A percentile compares a stretch with the other conserved stretches of the same genome.
phyloP scores from a whole-genome alignment of 306 rosid species.

The Lathyrus aphaca region DNA sequence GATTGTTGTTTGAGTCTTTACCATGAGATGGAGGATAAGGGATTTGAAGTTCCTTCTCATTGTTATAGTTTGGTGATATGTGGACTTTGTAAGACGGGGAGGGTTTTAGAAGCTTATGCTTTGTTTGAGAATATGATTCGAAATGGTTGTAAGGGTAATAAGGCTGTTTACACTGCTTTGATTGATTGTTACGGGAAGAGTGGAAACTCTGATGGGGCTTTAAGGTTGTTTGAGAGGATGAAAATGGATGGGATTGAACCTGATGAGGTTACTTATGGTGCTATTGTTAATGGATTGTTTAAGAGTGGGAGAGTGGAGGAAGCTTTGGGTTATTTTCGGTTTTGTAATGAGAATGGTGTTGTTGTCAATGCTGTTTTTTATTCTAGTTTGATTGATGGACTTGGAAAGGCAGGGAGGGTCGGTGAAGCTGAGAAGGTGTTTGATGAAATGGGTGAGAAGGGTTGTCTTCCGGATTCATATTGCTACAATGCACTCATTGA shows the following conservation, averaged over 20 bases:
- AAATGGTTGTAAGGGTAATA: constrained; percentile 64
- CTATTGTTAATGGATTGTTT: constrained; percentile 77
- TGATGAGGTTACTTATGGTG: constrained; percentile 85
- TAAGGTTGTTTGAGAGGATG: constrained; percentile 74
- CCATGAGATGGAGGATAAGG: constrained; percentile 78
- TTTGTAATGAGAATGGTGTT: constrained; percentile 57
- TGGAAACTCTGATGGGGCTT: constrained; percentile 65
- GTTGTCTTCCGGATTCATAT: constrained; percentile 70
- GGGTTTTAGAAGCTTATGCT: constrained; percentile 62
- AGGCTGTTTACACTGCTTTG: constrained; percentile 72
- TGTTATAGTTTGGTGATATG: constrained; percentile 68
- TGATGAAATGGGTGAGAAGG: constrained; percentile 68
- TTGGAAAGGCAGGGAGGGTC: constrained; percentile 84
- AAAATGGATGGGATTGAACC: constrained; percentile 61
- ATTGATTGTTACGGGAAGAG: constrained; percentile 71
- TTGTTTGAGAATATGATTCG: constrained; percentile 65
- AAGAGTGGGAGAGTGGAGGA: constrained; percentile 82
- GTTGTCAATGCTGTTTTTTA: constrained; percentile 68
- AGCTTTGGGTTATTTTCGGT: constrained; percentile 62
- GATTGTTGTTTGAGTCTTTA: constrained; percentile 74
- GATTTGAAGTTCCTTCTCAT: constrained; percentile 64
- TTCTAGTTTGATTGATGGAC: constrained; percentile 80
- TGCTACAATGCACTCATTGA: constrained; percentile 79
- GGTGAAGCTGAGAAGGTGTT: constrained; percentile 77
- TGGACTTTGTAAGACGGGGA: constrained; percentile 72